These are phyloP conservation scores for Nothophytophthora sp. DNA, from an alignment of 352 stramenopile species.

Conservation along the genomic window DNA sequence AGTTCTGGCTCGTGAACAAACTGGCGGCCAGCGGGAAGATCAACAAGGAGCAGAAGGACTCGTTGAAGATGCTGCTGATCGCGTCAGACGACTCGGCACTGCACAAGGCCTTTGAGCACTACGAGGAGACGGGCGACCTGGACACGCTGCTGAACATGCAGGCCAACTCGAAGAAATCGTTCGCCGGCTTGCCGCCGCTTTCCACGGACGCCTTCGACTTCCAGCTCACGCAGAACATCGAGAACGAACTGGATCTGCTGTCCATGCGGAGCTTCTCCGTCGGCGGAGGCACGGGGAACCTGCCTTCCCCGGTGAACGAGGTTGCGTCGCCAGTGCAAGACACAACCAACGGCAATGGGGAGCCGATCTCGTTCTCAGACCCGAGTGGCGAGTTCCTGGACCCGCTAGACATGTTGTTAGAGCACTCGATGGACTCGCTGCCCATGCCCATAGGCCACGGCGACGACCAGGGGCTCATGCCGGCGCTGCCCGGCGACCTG, in stretches of 20 bases:
- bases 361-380: conserved; percentile 47
- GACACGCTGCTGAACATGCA: conserved; percentile 73
- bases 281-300: conserved; percentile 6
- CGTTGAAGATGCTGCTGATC: conserved; percentile 81
- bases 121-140: conserved; percentile 80
- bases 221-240: conserved; percentile 77
- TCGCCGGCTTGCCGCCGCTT: conserved; percentile 54
- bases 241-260: conserved; percentile 77
- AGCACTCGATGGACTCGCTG: conserved; percentile 48
- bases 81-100: conserved; percentile 71
- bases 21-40: conserved; percentile 80
- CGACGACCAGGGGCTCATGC: conserved; percentile 36
- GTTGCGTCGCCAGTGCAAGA: conserved; percentile 3
- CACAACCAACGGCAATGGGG: conserved; percentile 10
- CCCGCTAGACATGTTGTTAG: conserved; percentile 56
- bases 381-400: conserved; percentile 41
- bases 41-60: conserved; percentile 81
- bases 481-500: conserved; percentile 64
- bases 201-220: conserved; percentile 72
- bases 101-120: conserved; percentile 75
- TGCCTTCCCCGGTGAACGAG: conserved; percentile 16
- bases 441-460: conserved; percentile 75
- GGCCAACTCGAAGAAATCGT: conserved; percentile 63
- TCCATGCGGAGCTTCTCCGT: conserved; percentile 66
- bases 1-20: conserved; percentile 88